Evolutionary conservation across 169 alveolate species (phyloP).

Genomic region (Plasmodium inui): DNA sequence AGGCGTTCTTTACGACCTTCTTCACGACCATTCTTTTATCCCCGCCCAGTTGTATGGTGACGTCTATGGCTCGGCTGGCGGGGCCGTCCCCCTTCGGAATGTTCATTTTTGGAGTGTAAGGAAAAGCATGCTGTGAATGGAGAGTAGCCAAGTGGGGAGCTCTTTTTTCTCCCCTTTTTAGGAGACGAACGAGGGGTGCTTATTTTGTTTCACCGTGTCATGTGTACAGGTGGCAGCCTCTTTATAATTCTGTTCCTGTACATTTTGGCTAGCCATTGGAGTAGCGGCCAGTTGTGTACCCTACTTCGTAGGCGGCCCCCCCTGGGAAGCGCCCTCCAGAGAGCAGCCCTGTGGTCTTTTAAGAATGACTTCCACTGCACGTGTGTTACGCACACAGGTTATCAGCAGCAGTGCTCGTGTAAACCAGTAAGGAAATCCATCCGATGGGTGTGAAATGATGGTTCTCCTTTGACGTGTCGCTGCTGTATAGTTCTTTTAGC

Average conservation of each 20-base stretch:
- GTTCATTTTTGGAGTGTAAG: constrained; percentile 12
- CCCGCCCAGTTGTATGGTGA: constrained; percentile 22
- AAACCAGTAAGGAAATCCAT: neutral
- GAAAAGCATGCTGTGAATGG: neutral
- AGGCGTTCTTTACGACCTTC: neutral
- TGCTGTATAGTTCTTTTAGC: neutral
- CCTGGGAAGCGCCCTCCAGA: neutral
- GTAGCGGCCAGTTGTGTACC: neutral
- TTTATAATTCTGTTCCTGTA: neutral
- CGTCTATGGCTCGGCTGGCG: neutral
- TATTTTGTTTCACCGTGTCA: neutral
- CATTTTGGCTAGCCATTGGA: neutral
- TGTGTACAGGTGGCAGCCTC: neutral
- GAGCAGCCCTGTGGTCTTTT: neutral
- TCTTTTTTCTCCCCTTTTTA: neutral
- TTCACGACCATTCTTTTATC: constrained; percentile 23
- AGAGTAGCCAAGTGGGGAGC: neutral
- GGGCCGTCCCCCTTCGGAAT: constrained; percentile 27
- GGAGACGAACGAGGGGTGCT: neutral
- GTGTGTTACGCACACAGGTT: neutral
- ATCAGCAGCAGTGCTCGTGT: neutral
- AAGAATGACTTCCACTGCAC: neutral
- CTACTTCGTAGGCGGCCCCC: neutral
- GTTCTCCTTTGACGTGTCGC: neutral
- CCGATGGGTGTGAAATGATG: neutral